A percentile compares a stretch with the other conserved stretches of the same genome.
These are phyloP conservation scores for Nitzschia putrida DNA, from an alignment of 108 stramenopile genomes.

Conservation along the genomic window DNA sequence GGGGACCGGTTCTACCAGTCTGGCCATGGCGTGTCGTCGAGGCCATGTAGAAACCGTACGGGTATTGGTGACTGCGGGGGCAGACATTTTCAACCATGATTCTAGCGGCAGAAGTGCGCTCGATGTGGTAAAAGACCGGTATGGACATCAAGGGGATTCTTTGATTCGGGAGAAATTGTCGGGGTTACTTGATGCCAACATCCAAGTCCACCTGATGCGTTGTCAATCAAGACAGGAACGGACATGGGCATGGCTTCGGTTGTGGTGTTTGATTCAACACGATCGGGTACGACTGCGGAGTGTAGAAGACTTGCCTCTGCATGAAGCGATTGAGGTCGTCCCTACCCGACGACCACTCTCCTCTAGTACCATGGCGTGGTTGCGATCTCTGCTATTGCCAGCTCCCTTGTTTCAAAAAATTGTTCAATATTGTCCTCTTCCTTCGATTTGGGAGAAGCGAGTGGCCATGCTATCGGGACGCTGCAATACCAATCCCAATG, in stretches of 20 bases:
- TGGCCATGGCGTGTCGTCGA: slow-evolving; percentile 86
- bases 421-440: slow-evolving; percentile 48
- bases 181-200: slow-evolving; percentile 31
- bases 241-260: slow-evolving; percentile 40
- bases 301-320: slow-evolving; percentile 25
- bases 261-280: slow-evolving; percentile 55
- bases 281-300: slow-evolving; percentile 49
- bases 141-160: background rate
- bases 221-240: slow-evolving; percentile 37
- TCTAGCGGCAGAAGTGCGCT: slow-evolving; percentile 63
- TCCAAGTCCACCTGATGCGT: slow-evolving; percentile 57
- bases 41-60: slow-evolving; percentile 69
- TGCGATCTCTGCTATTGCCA: slow-evolving; percentile 17
- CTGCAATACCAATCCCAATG: slow-evolving; percentile 47
- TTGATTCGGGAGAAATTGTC: slow-evolving; percentile 10
- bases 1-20: slow-evolving; percentile 53
- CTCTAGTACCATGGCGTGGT: slow-evolving; percentile 19
- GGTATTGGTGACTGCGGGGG: slow-evolving; percentile 77
- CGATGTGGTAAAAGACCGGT: slow-evolving; percentile 55
- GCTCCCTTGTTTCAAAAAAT: slow-evolving; percentile 25
- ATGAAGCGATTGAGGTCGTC: slow-evolving; percentile 32
- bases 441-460: slow-evolving; percentile 46
- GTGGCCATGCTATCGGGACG: slow-evolving; percentile 40
- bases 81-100: slow-evolving; percentile 73
- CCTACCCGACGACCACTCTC: background rate